Evolutionary conservation across 2,329 filamentous ascomycete species (phyloP).

Genomic region (Catunica adiposa): DNA sequence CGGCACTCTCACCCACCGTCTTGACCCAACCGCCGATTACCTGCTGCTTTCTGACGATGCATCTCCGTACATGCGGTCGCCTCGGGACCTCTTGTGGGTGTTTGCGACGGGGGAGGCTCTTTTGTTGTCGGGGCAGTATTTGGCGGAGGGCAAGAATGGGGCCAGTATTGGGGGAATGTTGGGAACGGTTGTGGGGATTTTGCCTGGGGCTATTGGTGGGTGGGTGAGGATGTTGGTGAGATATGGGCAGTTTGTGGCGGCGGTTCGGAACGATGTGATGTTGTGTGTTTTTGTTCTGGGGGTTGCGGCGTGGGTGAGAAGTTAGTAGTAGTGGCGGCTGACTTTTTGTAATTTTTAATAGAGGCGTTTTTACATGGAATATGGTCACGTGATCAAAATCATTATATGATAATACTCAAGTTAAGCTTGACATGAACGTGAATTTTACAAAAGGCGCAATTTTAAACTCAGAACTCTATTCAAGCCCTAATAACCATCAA

Average conservation of each 20-base stretch:
- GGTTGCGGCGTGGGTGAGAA: slow-evolving; percentile 31
- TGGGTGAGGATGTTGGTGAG: slow-evolving; percentile 45
- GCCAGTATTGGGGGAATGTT: slow-evolving; percentile 29
- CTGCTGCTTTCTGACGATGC: slow-evolving; percentile 16
- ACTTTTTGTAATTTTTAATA: slow-evolving; percentile 1
- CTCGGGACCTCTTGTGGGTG: slow-evolving; percentile 51
- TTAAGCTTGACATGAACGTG: background rate
- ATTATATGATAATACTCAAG: too few relatives aligned
- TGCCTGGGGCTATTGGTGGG: slow-evolving; percentile 47
- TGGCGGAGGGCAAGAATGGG: slow-evolving; percentile 40
- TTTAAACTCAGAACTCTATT: too few relatives aligned
- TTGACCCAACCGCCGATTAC: slow-evolving; percentile 21
- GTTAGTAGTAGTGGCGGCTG: background rate
- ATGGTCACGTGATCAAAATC: background rate
- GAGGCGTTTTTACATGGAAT: background rate
- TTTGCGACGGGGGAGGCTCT: slow-evolving; percentile 63
- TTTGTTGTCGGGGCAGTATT: slow-evolving; percentile 53
- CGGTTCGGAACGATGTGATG: slow-evolving; percentile 57
- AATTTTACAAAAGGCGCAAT: background rate
- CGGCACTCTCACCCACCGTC: slow-evolving; percentile 45
- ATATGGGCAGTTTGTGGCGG: slow-evolving; percentile 56
- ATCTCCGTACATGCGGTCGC: slow-evolving; percentile 12
- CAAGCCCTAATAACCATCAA: background rate
- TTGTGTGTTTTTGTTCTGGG: slow-evolving; percentile 63
- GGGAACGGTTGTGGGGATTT: slow-evolving; percentile 44